Percentiles rank a stretch among this genome's conserved stretches.
Conservation (phyloP, 1,284 basidiomycete genomes). For the Porogramme epimiltina region DNA sequence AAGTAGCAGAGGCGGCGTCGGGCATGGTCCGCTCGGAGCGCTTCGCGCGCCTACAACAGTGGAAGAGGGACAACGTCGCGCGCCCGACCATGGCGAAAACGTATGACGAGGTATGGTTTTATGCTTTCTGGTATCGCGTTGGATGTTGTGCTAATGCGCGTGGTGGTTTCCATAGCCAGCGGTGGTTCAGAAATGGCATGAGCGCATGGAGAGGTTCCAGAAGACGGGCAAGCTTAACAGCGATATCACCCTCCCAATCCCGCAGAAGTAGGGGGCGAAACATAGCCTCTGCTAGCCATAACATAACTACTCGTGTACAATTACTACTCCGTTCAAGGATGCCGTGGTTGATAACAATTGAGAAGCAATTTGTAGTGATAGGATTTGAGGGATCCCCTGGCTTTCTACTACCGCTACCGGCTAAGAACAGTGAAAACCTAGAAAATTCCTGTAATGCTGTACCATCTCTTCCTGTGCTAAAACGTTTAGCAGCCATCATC, state of each 20-base stretch:
- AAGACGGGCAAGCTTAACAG: slow-evolving; percentile 6
- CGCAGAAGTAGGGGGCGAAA: neutral
- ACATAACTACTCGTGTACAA: too few species aligned
- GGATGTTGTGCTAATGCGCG: too few species aligned
- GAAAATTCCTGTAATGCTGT: too few species aligned
- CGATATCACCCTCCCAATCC: slow-evolving; percentile 1
- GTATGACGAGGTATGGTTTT: slow-evolving; percentile 30
- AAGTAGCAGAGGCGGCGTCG: slow-evolving; percentile 27
- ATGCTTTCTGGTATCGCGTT: neutral
- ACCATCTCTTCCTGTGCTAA: too few species aligned
- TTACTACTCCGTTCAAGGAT: too few species aligned
- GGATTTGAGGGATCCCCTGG: too few species aligned
- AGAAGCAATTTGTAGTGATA: too few species aligned
- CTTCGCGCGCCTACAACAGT: slow-evolving; percentile 32
- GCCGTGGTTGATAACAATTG: too few species aligned
- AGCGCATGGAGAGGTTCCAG: slow-evolving; percentile 1
- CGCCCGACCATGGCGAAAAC: slow-evolving; percentile 33
- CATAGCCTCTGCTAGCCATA: too few species aligned
- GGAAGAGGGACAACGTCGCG: slow-evolving; percentile 30
- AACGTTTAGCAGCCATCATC: too few species aligned
- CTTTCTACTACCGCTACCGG: too few species aligned
- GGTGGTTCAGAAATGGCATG: neutral
- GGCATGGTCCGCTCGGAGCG: slow-evolving; percentile 25
- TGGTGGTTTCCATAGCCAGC: neutral
- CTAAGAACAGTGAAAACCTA: too few species aligned